Evolutionary conservation across 495 filamentous ascomycete species (phyloP).

Genomic region (Aspergillus heteromorphus): DNA sequence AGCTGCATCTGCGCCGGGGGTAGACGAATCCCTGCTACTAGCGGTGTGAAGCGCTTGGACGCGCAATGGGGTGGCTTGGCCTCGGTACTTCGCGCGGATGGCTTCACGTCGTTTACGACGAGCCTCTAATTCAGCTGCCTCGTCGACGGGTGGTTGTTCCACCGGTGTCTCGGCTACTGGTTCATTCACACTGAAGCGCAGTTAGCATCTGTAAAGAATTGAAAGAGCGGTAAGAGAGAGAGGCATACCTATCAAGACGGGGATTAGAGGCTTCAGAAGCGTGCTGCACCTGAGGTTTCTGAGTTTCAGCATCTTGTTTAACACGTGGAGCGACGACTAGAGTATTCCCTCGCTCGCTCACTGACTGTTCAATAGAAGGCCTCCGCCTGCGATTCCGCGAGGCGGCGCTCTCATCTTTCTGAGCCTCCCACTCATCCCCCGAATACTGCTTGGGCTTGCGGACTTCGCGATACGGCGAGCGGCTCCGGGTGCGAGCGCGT

Average conservation of each 20-base stretch:
- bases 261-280: slow-evolving; percentile 22
- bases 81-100: slow-evolving; percentile 76
- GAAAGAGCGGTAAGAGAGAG: slow-evolving; percentile 11
- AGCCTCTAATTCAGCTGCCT: slow-evolving; percentile 77
- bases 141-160: slow-evolving; percentile 51
- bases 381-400: slow-evolving; percentile 24
- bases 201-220: not conserved
- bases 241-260: slow-evolving; percentile 41
- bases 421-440: slow-evolving; percentile 29
- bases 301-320: slow-evolving; percentile 63
- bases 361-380: slow-evolving; percentile 54
- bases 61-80: slow-evolving; percentile 64
- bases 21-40: slow-evolving; percentile 50
- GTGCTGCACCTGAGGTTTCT: slow-evolving; percentile 55
- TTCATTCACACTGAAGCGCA: slow-evolving; percentile 8
- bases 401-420: slow-evolving; percentile 13
- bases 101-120: slow-evolving; percentile 83
- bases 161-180: slow-evolving; percentile 12
- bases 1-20: slow-evolving; percentile 43
- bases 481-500: slow-evolving; percentile 62
- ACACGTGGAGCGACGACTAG: slow-evolving; percentile 49
- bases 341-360: slow-evolving; percentile 60
- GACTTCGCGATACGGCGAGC: slow-evolving; percentile 43
- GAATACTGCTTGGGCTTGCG: slow-evolving; percentile 41
- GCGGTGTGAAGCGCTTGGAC: slow-evolving; percentile 70